Base-by-base conservation (phyloP, 805 yeast genomes). In the Naumovozyma castellii region DNA sequence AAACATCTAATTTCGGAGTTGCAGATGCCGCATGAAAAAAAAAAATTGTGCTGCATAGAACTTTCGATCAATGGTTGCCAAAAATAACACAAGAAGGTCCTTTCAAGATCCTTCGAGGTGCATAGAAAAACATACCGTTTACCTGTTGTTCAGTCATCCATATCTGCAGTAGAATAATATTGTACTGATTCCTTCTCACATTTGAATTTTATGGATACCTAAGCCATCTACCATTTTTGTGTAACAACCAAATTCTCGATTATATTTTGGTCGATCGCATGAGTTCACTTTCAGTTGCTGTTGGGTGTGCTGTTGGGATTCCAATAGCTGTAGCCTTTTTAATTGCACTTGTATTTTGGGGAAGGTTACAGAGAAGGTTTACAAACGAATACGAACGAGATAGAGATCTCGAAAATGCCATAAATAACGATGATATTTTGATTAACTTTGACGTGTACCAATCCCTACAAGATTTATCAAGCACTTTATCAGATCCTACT, bases 291-390 rank as follows among this genome's bases (percentile, higher is more conserved):
- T 52, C 60, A 2, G 43, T 66, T 8, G 72, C 76, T 2, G 76
- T 72, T 3, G 77, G 76, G 2, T 66, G 73, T 45, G 73, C 76
- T 2, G 72, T 73, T 3, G 78, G 76, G 22, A 61, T 73, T 16
- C 78, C 78, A 1, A 49, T 65, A 13, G 65, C 62, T 3, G 45
- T 70, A 8, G 66, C 69, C 1, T 12, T 67, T 1, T 14, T 62
- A 0, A 56, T 69, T 2, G 60, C 68, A 0, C 20, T 59, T 2
- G 45, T 44, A 10, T 62, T 69, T 41, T 66, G 71, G 66, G 41
- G 53, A 20, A 59, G 68, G 32, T 63, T 66, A 40, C 67, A 61
- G 39, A 48, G 56, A 42, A 59, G 66, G 34, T 55, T 63, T 31
- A 61, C 57, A 36, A 49, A 51, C 35, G 78, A 73, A 42, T 61